phyloP scores from a whole-genome alignment of 1,284 basidiomycete species.

The Naganishia cerealis region DNA sequence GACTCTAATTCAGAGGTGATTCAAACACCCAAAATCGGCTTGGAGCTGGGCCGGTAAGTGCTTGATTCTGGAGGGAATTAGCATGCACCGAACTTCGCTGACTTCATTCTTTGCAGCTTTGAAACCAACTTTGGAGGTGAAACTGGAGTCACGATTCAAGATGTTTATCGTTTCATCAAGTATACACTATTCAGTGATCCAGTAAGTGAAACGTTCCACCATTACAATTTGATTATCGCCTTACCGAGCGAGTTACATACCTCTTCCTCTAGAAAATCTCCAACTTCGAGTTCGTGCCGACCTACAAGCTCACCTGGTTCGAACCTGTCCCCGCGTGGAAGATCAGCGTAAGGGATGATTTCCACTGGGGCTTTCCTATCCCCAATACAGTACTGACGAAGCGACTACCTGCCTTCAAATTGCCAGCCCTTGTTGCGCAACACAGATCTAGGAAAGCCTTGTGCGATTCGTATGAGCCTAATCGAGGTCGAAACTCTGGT shows the following conservation, averaged over 20 bases:
- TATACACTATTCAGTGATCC: not conserved
- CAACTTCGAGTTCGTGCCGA: not conserved
- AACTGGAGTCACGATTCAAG: not conserved
- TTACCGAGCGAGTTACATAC: not conserved
- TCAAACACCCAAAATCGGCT: not conserved
- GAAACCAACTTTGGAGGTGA: not conserved
- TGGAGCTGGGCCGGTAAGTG: not conserved
- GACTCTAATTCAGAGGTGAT: not conserved
- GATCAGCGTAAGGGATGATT: not conserved
- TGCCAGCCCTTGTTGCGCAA: not conserved
- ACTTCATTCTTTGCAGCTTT: not conserved
- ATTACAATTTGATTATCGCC: not conserved
- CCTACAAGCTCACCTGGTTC: not conserved
- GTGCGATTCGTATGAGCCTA: not conserved
- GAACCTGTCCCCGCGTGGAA: not conserved
- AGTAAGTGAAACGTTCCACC: not conserved
- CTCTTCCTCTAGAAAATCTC: not conserved
- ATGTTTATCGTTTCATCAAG: not conserved
- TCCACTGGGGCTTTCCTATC: not conserved
- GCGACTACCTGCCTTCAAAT: not conserved
- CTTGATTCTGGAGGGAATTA: not conserved
- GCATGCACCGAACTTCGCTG: not conserved
- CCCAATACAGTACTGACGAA: not conserved
- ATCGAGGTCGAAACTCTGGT: not conserved
- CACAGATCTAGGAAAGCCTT: too few relatives aligned